Base-by-base conservation (phyloP, 345 rosid species). In the Acer saccharum region DNA sequence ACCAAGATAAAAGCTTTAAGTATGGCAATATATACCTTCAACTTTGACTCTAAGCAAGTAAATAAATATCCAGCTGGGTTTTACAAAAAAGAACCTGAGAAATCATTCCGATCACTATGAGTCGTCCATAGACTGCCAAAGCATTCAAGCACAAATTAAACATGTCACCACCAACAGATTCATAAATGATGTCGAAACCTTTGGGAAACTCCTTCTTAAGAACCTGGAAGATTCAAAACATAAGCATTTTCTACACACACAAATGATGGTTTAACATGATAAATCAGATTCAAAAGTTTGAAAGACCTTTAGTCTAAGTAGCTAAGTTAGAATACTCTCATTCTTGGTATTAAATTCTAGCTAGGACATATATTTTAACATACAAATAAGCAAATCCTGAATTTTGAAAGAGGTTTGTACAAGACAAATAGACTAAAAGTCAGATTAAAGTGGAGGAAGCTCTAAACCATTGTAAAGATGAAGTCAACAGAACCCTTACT, bases 81-180 rank as follows among this genome's bases (percentile, higher is more conserved):
- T 52, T 27, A 46, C 67, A 71, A 66, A 68, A 68, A 79, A 16
- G 35, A 20, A 93, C 99, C 99, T 96, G 94, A 23, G 99, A 96
- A 58, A 96, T 96, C 99, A 96, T 96, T 86, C 99, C 99, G 29
- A 96, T 92, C 68, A 93, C 90, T 17, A 96, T 87, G 77, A 96
- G 92, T 62, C 90, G 87, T 29, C 99, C 99, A 54, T 84, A 84
- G 66, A 96, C 84, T 55, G 97, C 97, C 81, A 96, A 83, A 70
- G 99, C 94, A 80, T 91, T 92, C 79, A 93, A 83, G 79, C 99
- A 93, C 79, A 93, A 52, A 80, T 91, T 87, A 79, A 96, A 91
- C 98, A 96, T 91, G 80, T 89, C 86, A 60, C 99, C 98, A 60
- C 99, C 99, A 67, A 96, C 97, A 61, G 99, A 96, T 86, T 96